A percentile compares a stretch with the other conserved stretches of the same genome.
phyloP scores from a whole-genome alignment of 441 rosid species.

The Manihot esculenta region DNA sequence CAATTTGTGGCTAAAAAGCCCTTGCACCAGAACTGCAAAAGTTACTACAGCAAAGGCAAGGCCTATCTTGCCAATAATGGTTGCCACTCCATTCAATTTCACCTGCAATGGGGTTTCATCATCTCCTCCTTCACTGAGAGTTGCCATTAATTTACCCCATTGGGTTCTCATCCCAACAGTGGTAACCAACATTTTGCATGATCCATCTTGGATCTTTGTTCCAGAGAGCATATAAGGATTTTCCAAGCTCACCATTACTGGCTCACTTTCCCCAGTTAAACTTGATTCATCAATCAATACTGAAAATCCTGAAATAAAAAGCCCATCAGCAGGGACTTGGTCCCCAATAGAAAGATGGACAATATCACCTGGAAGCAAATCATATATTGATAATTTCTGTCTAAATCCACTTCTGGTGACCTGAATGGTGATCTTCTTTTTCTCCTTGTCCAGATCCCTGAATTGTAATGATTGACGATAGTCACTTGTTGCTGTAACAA shows the following conservation, averaged over 20 bases:
- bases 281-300: slow-evolving; percentile 43
- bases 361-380: slow-evolving; percentile 47
- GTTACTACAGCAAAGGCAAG: slow-evolving; percentile 37
- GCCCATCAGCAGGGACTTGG: slow-evolving; percentile 43
- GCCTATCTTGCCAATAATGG: slow-evolving; percentile 54
- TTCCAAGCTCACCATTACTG: slow-evolving; percentile 4
- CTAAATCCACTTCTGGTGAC: slow-evolving; percentile 48
- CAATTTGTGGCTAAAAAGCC: background rate
- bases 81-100: slow-evolving; percentile 54
- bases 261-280: slow-evolving; percentile 38
- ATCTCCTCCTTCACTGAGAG: slow-evolving; percentile 38
- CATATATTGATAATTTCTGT: slow-evolving; percentile 43
- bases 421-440: slow-evolving; percentile 47
- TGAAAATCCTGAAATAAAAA: slow-evolving; percentile 33
- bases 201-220: slow-evolving; percentile 32
- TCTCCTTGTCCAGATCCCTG: slow-evolving; percentile 45
- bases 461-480: slow-evolving; percentile 55
- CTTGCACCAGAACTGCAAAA: slow-evolving; percentile 29
- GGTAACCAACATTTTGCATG: slow-evolving; percentile 34
- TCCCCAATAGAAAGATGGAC: slow-evolving; percentile 43
- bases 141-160: slow-evolving; percentile 38
- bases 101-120: slow-evolving; percentile 40
- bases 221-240: slow-evolving; percentile 37
- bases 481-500: slow-evolving; percentile 54
- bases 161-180: slow-evolving; percentile 33